These are phyloP conservation scores for Hypoxylon sp. DNA, from an alignment of 2,329 filamentous ascomycete species.

Conservation along the genomic window DNA sequence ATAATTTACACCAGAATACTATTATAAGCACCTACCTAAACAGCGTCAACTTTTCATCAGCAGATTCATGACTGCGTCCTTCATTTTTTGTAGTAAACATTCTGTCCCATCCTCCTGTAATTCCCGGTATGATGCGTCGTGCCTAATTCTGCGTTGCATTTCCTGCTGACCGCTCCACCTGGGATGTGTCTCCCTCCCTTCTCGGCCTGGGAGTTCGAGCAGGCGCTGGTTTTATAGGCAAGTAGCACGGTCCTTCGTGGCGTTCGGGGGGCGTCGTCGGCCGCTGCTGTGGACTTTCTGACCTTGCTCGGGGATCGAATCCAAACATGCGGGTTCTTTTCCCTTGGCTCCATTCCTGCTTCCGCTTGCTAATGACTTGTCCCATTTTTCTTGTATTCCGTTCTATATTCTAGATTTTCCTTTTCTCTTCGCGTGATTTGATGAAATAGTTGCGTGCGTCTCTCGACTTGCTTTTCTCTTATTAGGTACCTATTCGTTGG, in stretches of 20 bases:
- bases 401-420: background rate
- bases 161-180: background rate
- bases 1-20: background rate
- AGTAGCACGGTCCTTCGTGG: constrained; percentile 1
- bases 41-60: background rate
- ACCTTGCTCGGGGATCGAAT: background rate
- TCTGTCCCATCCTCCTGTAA: background rate
- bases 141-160: background rate
- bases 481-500: background rate
- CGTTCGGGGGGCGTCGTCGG: background rate
- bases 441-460: background rate
- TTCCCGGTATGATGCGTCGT: no score
- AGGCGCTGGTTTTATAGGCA: background rate
- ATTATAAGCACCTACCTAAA: background rate
- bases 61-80: background rate
- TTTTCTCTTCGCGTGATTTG: background rate
- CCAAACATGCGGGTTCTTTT: background rate
- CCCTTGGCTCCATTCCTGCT: background rate
- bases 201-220: background rate
- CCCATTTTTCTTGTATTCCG: background rate
- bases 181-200: background rate
- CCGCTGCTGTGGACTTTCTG: background rate
- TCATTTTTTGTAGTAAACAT: background rate
- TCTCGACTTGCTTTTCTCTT: background rate
- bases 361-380: constrained; percentile 3